phyloP scores from a whole-genome alignment of 164 flowering plant genomes.

The Platanus orientalis region DNA sequence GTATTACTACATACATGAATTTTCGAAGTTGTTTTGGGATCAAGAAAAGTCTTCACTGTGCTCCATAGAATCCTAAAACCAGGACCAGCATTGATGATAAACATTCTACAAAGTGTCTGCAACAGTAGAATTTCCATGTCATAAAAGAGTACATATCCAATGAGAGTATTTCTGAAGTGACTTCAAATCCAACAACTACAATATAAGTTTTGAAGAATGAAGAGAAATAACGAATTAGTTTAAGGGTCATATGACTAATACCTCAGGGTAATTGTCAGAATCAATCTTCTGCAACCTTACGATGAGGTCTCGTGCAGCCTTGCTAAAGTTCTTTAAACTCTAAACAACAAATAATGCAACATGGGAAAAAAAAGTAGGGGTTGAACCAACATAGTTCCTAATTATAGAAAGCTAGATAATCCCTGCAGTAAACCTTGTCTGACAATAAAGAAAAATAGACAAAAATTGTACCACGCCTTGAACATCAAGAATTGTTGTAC shows the following conservation, averaged over 20 bases:
- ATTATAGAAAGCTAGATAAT: neutral
- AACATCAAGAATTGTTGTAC: conserved; percentile 76
- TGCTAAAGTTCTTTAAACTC: conserved; percentile 68
- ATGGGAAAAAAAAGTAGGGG: neutral
- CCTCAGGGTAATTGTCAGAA: conserved; percentile 92
- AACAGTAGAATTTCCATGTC: conserved; percentile 2
- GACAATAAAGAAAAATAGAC: neutral
- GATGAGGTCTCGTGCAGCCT: conserved; percentile 74
- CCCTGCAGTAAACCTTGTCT: neutral
- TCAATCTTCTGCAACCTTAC: conserved; percentile 81
- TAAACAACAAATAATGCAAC: conserved; percentile 11
- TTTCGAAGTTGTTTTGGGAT: conserved; percentile 84
- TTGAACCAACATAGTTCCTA: neutral
- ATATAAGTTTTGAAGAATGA: too few species aligned
- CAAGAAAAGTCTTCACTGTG: conserved; percentile 77
- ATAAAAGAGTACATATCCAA: neutral
- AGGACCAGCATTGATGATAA: conserved; percentile 94
- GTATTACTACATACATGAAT: conserved; percentile 58
- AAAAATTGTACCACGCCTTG: conserved; percentile 60
- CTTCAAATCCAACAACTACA: neutral
- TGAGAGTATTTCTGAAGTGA: neutral
- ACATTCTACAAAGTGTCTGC: conserved; percentile 87
- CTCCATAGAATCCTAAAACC: conserved; percentile 88
- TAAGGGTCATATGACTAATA: conserved; percentile 15
- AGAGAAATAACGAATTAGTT: neutral